Percentiles rank a stretch among this genome's conserved stretches.
Evolutionary conservation across 129 eudicot genomes (phyloP).

Genomic region (Solidago caesia): DNA sequence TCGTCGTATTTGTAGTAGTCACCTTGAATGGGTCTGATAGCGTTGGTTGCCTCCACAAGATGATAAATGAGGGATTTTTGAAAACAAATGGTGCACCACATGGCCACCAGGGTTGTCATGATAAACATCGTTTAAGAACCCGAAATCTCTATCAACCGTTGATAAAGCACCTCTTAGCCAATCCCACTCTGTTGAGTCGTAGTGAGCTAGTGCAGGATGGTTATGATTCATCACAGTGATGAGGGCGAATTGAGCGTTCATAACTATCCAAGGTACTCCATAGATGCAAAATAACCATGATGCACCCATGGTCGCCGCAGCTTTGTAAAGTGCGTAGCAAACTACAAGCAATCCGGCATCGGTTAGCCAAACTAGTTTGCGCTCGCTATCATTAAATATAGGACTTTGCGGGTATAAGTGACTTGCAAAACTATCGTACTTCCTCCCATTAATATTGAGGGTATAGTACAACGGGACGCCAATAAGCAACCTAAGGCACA

Average conservation of each 20-base stretch:
- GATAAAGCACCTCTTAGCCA: constrained; percentile 45
- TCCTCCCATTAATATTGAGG: constrained; percentile 26
- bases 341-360: constrained; percentile 28
- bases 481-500: constrained; percentile 28
- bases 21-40: too few relatives aligned
- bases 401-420: constrained; percentile 37
- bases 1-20: too few relatives aligned
- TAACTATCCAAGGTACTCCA: constrained; percentile 22
- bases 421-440: constrained; percentile 26
- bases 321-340: constrained; percentile 17
- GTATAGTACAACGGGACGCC: constrained; percentile 38
- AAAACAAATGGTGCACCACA: constrained; percentile 41
- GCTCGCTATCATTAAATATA: constrained; percentile 34
- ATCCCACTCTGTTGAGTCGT: constrained; percentile 40
- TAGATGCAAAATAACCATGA: constrained; percentile 28
- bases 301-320: constrained; percentile 10
- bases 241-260: constrained; percentile 22
- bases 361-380: constrained; percentile 25
- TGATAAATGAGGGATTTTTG: constrained; percentile 42
- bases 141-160: constrained; percentile 39
- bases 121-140: constrained; percentile 27
- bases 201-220: constrained; percentile 36
- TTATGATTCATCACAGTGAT: constrained; percentile 31
- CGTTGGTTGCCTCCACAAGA: too few relatives aligned
- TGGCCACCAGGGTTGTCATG: constrained; percentile 33